phyloP scores from a whole-genome alignment of 768 basidiomycete species.

The Tephrocybe sp. region DNA sequence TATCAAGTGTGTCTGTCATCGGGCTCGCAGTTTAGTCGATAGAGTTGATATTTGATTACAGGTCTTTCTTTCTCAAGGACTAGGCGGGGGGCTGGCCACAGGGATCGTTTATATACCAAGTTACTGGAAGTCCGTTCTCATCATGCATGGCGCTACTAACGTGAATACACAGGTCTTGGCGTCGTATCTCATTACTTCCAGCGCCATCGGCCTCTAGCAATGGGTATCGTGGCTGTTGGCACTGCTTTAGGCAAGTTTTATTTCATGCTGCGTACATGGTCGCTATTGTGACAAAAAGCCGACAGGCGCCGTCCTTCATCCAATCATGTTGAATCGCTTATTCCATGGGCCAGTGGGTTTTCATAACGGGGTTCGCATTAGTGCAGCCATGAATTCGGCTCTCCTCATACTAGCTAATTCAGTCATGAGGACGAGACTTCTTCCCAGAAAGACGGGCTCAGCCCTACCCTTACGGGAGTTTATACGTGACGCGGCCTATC shows the following conservation, averaged over 20 bases:
- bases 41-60: slow-evolving; percentile 7
- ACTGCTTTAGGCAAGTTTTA: neutral
- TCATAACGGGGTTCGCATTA: slow-evolving; percentile 38
- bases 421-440: slow-evolving; percentile 35
- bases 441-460: slow-evolving; percentile 25
- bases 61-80: slow-evolving; percentile 44
- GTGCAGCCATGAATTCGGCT: slow-evolving; percentile 33
- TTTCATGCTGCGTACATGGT: neutral
- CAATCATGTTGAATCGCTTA: slow-evolving; percentile 57
- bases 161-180: slow-evolving; percentile 31
- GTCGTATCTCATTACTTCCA: slow-evolving; percentile 49
- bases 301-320: slow-evolving; percentile 52
- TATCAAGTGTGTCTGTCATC: slow-evolving; percentile 25
- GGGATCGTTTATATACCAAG: slow-evolving; percentile 45
- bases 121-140: neutral
- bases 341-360: slow-evolving; percentile 37
- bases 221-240: slow-evolving; percentile 40
- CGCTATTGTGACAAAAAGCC: neutral
- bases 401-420: slow-evolving; percentile 32
- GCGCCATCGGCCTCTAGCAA: slow-evolving; percentile 44
- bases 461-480: slow-evolving; percentile 26
- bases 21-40: neutral
- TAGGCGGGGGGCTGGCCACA: slow-evolving; percentile 43
- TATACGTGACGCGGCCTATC: slow-evolving; percentile 30
- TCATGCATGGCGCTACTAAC: neutral